Evolutionary conservation across 768 basidiomycete genomes (phyloP), one percentile per base, ranked within the genome.

Genomic region (Suillus weaverae): DNA sequence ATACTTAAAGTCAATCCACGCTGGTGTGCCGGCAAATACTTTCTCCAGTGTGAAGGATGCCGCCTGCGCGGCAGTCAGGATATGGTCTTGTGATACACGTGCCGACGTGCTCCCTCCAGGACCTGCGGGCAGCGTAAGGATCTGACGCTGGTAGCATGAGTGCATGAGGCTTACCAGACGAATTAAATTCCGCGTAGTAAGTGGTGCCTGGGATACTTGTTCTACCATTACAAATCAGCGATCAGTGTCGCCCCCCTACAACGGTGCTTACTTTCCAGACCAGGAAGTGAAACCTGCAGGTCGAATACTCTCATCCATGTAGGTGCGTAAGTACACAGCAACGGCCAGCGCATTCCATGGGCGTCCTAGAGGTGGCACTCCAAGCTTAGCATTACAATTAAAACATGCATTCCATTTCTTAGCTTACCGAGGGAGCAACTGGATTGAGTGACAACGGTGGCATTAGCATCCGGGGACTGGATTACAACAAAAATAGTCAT

Each of bases 331-430:
- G 66, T 77, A 89, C 1, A 89, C 83, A 0, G 85, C 83, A 0
- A 81, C 81, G 0, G 87, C 84, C 11, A 85, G 73, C 56, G 84
- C 81, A 70, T 88, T 89, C 88, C 89, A 89, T 0, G 89, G 88
- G 4, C 89, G 82, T 18, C 72, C 70, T 79, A 35, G 16, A 16
- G 16, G 54, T 32, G 13, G 5, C 8, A 55, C 26, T 41, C 33
- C 18, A 51, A 43, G 26, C 5, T 62, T 10, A 48, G 22, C 62
- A 10, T 20, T 20, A 39, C 16, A 33, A 13, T 9, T 8, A 16
- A 59, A 38, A 5, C 13, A 54, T 33, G 59, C 32, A 33, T 14
- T 54, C 9, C 39, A 35, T 18, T 22, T 26, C 13, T n/a, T 14
- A 16, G 30, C 59, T 53, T 59, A 79, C 88, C 87, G 11, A 90